Evolutionary conservation across 2,329 filamentous ascomycete genomes (phyloP), one percentile per base, ranked within the genome.

Genomic region (Endocalyx cinctus): DNA sequence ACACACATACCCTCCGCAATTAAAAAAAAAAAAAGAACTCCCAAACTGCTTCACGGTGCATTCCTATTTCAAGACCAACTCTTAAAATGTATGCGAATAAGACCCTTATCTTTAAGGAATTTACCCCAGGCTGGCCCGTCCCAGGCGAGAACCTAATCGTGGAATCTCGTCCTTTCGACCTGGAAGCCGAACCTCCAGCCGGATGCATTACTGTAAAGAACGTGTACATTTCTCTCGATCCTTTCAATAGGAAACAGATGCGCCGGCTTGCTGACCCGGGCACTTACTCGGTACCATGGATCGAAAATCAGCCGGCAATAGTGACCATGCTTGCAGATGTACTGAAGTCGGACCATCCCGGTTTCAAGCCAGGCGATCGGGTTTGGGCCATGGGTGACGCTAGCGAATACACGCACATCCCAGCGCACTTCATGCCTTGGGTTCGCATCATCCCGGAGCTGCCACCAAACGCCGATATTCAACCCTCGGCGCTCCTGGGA

Each of bases 231-330:
- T 89, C 84, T 25, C 83, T 83, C 63, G 87, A 94, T 60, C 87
- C 87, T 2, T 94, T 94, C 67, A 77, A 85, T 68, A 82, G 88
- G 37, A 84, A 83, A 40, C 76, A 77, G 47, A 89, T 94, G 84
- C 80, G 86, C 30, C 61, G 69, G 29, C 54, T 82, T 6, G 58
- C 28, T 7, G 13, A 67, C 23, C 50, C 64, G 54, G 77, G 83
- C 63, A 87, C 84, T 10, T 92, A 88, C 67, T 57, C 68, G 15
- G 67, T 80, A 2, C 60, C 82, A 3, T 87, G 35, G 35, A 20
- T 79, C 52, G 55, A 69, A 12, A 58, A 84, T 29, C 69, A 71
- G 55, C 61, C 74, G 47, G 76, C 85, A 42, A 74, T 94, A 42
- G 63, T 62, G 45, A 89, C 80, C 61, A 59, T 67, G 33, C 68